These are phyloP conservation scores for Auricularia sp. DNA, from an alignment of 768 basidiomycete species.

Conservation along the genomic window DNA sequence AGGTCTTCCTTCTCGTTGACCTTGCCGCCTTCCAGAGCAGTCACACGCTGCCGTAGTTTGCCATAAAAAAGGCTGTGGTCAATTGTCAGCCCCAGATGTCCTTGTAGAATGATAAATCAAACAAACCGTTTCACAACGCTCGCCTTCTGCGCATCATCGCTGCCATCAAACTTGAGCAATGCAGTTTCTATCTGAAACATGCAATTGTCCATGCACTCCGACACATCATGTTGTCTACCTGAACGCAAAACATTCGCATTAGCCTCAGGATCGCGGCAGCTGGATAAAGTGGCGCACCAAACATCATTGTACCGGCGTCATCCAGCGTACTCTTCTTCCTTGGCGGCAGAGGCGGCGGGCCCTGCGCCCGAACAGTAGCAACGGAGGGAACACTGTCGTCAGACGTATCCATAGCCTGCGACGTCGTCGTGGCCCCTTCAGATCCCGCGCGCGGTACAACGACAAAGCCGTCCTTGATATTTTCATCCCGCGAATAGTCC, in stretches of 20 bases:
- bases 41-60: constrained; percentile 60
- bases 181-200: constrained; percentile 98
- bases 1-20: constrained; percentile 82
- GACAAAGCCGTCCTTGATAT: constrained; percentile 36
- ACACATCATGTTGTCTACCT: constrained; percentile 96
- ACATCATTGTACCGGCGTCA: constrained; percentile 79
- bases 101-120: background rate
- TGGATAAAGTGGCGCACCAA: constrained; percentile 41
- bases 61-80: constrained; percentile 72
- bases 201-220: constrained; percentile 99
- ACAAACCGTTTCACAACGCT: constrained; percentile 76
- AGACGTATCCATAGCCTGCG: background rate
- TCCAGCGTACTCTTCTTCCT: constrained; percentile 31
- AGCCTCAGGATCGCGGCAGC: constrained; percentile 9
- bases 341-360: constrained; percentile 49
- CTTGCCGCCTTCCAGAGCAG: constrained; percentile 25
- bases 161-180: constrained; percentile 58
- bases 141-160: constrained; percentile 42
- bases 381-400: background rate
- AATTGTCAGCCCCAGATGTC: background rate
- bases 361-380: constrained; percentile 26
- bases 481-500: background rate
- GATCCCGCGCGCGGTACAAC: constrained; percentile 30
- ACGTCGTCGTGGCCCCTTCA: background rate
- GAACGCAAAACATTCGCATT: background rate